Evolutionary conservation across 2,329 filamentous ascomycete species (phyloP).

Genomic region (Botrytis sinoallii): DNA sequence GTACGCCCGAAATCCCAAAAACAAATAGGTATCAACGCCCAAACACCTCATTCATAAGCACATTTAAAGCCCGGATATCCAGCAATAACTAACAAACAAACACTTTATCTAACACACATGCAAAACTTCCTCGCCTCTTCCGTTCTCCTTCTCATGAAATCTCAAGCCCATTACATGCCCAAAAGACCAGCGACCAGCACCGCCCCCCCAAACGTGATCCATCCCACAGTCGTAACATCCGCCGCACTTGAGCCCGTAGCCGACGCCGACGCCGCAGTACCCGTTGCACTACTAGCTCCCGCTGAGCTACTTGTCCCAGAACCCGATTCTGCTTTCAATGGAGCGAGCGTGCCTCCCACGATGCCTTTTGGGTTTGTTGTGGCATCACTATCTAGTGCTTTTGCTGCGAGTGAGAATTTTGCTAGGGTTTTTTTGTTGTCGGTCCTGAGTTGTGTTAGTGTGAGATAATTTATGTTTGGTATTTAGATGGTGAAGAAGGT

Average conservation of each 20-base stretch:
- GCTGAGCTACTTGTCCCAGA: not conserved
- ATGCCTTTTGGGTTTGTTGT: not conserved
- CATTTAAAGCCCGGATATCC: not conserved
- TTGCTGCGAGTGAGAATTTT: not conserved
- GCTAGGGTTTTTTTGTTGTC: constrained; percentile 3
- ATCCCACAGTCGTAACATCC: not conserved
- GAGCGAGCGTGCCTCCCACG: not conserved
- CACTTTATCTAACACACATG: not conserved
- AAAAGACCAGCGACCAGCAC: constrained; percentile 1
- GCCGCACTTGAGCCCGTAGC: not conserved
- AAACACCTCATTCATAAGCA: not conserved
- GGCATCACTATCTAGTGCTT: not conserved
- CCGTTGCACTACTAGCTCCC: not conserved
- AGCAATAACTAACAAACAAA: not conserved
- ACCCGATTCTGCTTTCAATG: not conserved
- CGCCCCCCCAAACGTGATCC: not conserved
- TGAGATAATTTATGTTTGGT: not conserved
- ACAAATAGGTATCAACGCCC: not conserved
- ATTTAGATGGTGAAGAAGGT: not conserved
- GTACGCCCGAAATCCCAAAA: not conserved
- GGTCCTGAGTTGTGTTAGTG: not conserved
- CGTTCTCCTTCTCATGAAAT: not conserved
- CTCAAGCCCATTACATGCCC: not conserved
- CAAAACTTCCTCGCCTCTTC: not conserved
- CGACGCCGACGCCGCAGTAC: not conserved